Evolutionary conservation across 768 basidiomycete genomes (phyloP).

Genomic region (Serendipita sp.): DNA sequence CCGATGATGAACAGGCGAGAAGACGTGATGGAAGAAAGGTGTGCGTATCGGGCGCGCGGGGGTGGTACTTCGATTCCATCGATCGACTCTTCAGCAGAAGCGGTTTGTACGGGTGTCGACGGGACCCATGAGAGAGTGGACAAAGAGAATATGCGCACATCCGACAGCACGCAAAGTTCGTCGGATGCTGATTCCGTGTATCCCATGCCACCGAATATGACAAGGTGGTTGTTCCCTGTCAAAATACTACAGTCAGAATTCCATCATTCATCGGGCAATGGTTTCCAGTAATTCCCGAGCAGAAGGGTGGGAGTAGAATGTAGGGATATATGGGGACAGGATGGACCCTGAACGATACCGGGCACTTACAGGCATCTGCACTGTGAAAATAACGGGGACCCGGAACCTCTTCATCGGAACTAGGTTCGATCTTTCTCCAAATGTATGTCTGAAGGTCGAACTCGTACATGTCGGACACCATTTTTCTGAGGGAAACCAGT

Average conservation of each 20-base stretch:
- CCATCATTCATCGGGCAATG: neutral
- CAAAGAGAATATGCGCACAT: conserved; percentile 81
- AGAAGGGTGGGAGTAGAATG: neutral
- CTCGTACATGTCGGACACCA: conserved; percentile 80
- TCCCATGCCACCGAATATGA: conserved; percentile 93
- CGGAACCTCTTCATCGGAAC: conserved; percentile 53
- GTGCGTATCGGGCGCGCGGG: conserved; percentile 87
- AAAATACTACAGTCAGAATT: conserved; percentile 12
- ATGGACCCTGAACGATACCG: conserved; percentile 7
- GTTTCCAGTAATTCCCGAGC: neutral
- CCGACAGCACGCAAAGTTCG: conserved; percentile 80
- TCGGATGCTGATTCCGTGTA: conserved; percentile 59
- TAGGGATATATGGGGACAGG: neutral
- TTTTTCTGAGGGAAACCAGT: conserved; percentile 66
- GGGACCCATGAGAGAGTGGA: conserved; percentile 55
- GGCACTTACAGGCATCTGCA: conserved; percentile 54
- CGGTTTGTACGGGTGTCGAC: conserved; percentile 8
- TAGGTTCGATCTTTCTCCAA: conserved; percentile 56
- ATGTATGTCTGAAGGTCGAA: conserved; percentile 69
- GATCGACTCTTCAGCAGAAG: conserved; percentile 22
- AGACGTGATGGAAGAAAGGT: conserved; percentile 74
- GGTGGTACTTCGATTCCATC: conserved; percentile 19
- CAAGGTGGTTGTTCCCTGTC: conserved; percentile 72
- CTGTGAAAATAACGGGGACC: conserved; percentile 89
- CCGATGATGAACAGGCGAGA: conserved; percentile 83